A percentile compares a stretch with the other conserved stretches of the same genome.
phyloP scores from a whole-genome alignment of 2,329 filamentous ascomycete genomes.

The Botrytis aclada region DNA sequence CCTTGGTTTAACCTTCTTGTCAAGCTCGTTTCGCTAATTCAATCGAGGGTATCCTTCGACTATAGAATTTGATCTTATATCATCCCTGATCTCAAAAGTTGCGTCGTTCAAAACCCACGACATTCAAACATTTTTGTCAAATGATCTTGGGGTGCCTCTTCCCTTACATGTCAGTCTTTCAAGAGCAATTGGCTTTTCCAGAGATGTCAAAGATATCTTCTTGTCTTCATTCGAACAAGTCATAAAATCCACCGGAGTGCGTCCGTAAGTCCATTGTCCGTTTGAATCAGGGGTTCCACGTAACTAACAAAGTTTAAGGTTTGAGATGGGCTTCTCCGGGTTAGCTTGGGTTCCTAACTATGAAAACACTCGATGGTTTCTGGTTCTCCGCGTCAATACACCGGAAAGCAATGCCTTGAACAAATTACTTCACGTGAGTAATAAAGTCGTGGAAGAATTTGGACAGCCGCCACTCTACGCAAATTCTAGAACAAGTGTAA shows the following conservation, averaged over 20 bases:
- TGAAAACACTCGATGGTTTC: slow-evolving; percentile 72
- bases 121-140: slow-evolving; percentile 69
- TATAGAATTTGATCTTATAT: slow-evolving; percentile 48
- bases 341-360: slow-evolving; percentile 66
- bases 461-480: slow-evolving; percentile 70
- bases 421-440: slow-evolving; percentile 63
- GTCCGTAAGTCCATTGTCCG: slow-evolving; percentile 41
- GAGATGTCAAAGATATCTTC: slow-evolving; percentile 69
- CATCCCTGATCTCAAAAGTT: slow-evolving; percentile 43
- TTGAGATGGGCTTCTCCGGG: slow-evolving; percentile 39
- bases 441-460: slow-evolving; percentile 57
- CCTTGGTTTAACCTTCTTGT: slow-evolving; percentile 2
- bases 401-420: slow-evolving; percentile 54
- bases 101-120: slow-evolving; percentile 32
- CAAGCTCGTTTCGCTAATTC: slow-evolving; percentile 27
- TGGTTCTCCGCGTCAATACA: slow-evolving; percentile 64
- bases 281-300: neutral
- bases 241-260: slow-evolving; percentile 43
- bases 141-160: slow-evolving; percentile 71
- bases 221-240: slow-evolving; percentile 50
- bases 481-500: slow-evolving; percentile 8
- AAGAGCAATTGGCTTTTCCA: slow-evolving; percentile 70
- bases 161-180: slow-evolving; percentile 92
- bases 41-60: slow-evolving; percentile 53
- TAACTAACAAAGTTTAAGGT: slow-evolving; percentile 24